Evolutionary conservation across 2,329 filamentous ascomycete genomes (phyloP).

Genomic region (Fusarium coffeatum): DNA sequence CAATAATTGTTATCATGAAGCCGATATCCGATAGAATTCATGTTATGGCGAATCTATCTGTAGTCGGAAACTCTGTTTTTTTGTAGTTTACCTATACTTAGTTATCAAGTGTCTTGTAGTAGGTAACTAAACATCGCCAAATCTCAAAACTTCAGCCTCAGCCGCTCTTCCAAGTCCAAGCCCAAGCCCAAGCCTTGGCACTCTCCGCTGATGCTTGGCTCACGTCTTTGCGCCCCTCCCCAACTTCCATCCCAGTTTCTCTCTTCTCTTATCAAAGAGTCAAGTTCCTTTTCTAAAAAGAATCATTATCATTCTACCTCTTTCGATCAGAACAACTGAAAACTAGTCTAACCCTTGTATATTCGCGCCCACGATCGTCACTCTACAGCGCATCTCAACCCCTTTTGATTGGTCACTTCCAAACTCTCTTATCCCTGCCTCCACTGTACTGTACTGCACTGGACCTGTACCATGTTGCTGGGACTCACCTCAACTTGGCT

Average conservation of each 20-base stretch:
- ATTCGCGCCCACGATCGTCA: not conserved
- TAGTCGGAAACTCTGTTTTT: not conserved
- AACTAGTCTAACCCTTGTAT: constrained; percentile 5
- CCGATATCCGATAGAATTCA: not conserved
- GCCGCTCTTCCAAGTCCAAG: constrained; percentile 2
- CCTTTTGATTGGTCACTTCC: constrained; percentile 13
- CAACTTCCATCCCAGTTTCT: constrained; percentile 17
- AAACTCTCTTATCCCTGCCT: constrained; percentile 19
- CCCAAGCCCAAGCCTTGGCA: constrained; percentile 41
- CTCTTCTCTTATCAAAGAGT: not conserved
- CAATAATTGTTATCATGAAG: constrained; percentile 14
- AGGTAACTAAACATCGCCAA: not conserved
- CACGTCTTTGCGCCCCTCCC: constrained; percentile 16
- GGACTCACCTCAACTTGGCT: constrained; percentile 36
- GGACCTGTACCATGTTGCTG: constrained; percentile 26
- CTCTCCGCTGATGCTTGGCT: constrained; percentile 35
- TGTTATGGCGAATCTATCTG: not conserved
- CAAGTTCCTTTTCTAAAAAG: constrained; percentile 26
- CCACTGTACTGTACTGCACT: not conserved
- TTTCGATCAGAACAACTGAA: constrained; percentile 6
- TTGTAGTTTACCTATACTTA: not conserved
- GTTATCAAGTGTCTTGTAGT: not conserved
- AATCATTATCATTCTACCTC: constrained; percentile 5
- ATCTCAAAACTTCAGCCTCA: constrained; percentile 15
- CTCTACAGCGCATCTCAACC: not conserved